Base-by-base conservation (phyloP, 1,284 basidiomycete species). In the Apiotrichum porosum region DNA sequence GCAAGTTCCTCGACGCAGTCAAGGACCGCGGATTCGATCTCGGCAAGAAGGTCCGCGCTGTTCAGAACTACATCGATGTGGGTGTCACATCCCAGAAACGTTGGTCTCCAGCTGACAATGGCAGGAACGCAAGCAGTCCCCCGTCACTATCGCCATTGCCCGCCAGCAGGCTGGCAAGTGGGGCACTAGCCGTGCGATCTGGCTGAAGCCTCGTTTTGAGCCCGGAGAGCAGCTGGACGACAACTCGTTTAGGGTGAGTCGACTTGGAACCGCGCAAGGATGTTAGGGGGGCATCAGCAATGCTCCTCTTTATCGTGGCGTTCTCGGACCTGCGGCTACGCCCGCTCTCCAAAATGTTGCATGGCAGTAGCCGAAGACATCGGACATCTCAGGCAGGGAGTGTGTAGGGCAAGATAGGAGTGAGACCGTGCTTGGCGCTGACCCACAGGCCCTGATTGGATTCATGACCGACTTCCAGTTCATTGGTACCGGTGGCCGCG, bases 401-500 rank as follows among this genome's bases (percentile, higher is more conserved):
- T n/a, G n/a, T n/a, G n/a, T n/a, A n/a, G n/a, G n/a, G 17, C 3
- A 19, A 9, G 23, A n/a, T 26, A 2, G 14, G n/a, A 17, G 22
- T 18, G 15, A n/a, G n/a, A 35, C 33, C 15, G 33, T n/a, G 33
- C 33, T 6, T 28, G 8, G 21, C 1, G 12, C 44, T 49, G 21
- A 49, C 43, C 2, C 24, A 3, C 60, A 91, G 86, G 88, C 86
- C 59, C 88, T 94, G 51, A 77, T 93, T 42, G 83, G 84, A 4
- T 94, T 91, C 62, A 79, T 90, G 44, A 89, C 88, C 2, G 90
- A 94, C 69, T 74, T 88, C 37, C 79, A 85, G 62, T 86, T 92
- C 58, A 83, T 92, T 51, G 75, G 79, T 9, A 80, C 80, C 0
- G 85, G 83, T 3, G 71, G 79, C 1, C 79, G 79, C n/a, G 80